Base-by-base conservation (phyloP, 306 rosid genomes). In the Comarum palustre region DNA sequence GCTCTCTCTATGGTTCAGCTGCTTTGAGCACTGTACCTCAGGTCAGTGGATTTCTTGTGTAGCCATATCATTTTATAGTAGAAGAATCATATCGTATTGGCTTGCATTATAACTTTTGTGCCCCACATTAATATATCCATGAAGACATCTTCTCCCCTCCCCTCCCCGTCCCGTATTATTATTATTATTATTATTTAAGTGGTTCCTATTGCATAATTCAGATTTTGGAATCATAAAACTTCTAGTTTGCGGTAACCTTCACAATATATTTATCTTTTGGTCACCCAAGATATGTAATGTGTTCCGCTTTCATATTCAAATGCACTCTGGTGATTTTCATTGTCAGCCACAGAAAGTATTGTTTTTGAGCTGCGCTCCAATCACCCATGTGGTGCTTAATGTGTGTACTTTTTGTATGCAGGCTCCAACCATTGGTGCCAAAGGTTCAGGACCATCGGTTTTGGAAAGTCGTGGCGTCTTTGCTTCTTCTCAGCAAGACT, bases 381-480 rank as follows among this genome's bases (percentile, higher is more conserved):
- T 70, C 13, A 5, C 45, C 34, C 27, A 25, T 48, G 19, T 22
- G 47, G 29, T 69, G 51, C 45, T 32, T 64, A 27, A 58, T 68
- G 31, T 66, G 3, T 61, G 17, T 13, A 13, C 13, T 59, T 24
- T 24, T 51, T 46, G 46, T 52, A 48, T 68, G 22, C 67, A 94
- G 99, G 93, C 76, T 79, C 81, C 96, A 52, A 61, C 89, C 4
- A 71, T 94, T 76, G 64, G 82, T 71, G 67, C 83, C 66, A 94
- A 91, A 91, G 95, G 85, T 24, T 73, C 86, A 74, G 94, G 87
- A 32, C 27, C 90, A 42, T 91, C 93, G 25, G 79, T 90, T 70
- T 77, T 91, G 86, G 99, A 94, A 78, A 84, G 85, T 64, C 97
- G 91, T 65, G 97, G 89, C 15, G 81, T 85, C 72, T 94, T 88